Evolutionary conservation across 352 stramenopile genomes (phyloP), one percentile per base, ranked within the genome.

Genomic region (Phytopythium delawarense): DNA sequence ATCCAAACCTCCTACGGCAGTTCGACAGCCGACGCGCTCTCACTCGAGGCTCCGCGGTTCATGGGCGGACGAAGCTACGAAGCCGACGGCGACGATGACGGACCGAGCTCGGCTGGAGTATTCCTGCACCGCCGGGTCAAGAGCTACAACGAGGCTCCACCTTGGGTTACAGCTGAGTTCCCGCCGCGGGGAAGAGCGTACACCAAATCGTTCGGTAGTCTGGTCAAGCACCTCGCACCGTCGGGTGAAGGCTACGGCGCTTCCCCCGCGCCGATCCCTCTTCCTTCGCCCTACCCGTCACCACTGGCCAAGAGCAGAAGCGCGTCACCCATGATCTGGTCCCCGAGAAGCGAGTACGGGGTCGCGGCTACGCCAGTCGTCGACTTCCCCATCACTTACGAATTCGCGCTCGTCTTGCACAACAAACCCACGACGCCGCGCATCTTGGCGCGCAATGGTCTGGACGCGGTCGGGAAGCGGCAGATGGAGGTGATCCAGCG

Each of bases 361-460:
- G 79, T 79, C 1, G 67, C 74, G 2, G 61, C 70, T 5, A 63
- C 69, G 15, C 49, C 62, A 3, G 62, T 75, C 4, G 62, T 72
- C 5, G 83, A 89, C 56, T 88, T 80, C 57, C 82, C 70, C 48
- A 88, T 92, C 64, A 88, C 87, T 67, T 94, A 93, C 64, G 84
- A 94, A 59, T 94, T 93, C 57, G 86, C 86, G 15, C 69, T 94
- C 20, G 86, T 94, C 18, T 64, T 94, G 40, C 83, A 91, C 69
- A 92, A 94, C 62, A 92, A 90, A 32, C 84, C 84, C 15, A 92
- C 80, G 28, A 90, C 84, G 13, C 78, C 83, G 4, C 78, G 84
- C 8, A 88, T 90, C 59, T 59, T 94, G 20, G 86, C 81, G 21
- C 73, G 81, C 25, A 90, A 91, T 30, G 86, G 86, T 23, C 70